These are phyloP conservation scores for Talaromyces albobiverticillius DNA, from an alignment of 2,329 filamentous ascomycete genomes.

Conservation along the genomic window DNA sequence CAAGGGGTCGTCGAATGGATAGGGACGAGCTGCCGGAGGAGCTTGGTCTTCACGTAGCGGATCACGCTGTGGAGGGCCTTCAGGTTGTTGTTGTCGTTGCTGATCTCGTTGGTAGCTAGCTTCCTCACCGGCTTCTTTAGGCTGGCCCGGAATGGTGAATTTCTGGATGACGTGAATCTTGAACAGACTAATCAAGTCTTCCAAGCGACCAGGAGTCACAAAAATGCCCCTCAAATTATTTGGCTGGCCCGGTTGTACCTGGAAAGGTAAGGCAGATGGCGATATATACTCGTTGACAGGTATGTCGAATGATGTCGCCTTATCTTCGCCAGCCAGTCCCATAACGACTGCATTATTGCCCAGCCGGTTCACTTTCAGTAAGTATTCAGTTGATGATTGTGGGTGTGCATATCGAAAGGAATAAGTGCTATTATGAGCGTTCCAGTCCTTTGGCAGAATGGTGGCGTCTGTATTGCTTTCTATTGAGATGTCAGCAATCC, in stretches of 20 bases:
- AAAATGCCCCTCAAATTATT: conserved; percentile 59
- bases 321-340: conserved; percentile 77
- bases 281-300: conserved; percentile 72
- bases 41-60: conserved; percentile 52
- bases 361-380: conserved; percentile 77
- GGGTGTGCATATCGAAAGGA: conserved; percentile 83
- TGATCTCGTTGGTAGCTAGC: conserved; percentile 33
- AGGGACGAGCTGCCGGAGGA: conserved; percentile 63
- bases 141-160: conserved; percentile 66
- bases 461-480: conserved; percentile 27
- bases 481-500: conserved; percentile 16
- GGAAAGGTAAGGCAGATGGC: conserved; percentile 54
- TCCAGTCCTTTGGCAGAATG: conserved; percentile 74
- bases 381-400: conserved; percentile 79
- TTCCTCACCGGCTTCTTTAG: conserved; percentile 77
- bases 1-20: conserved; percentile 67
- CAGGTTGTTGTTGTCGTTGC: conserved; percentile 33
- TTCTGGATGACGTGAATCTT: conserved; percentile 81
- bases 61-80: conserved; percentile 42
- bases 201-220: conserved; percentile 67
- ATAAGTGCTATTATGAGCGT: conserved; percentile 62
- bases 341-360: conserved; percentile 81
- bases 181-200: conserved; percentile 67
- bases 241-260: conserved; percentile 32
- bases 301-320: conserved; percentile 74